A percentile compares a stretch with the other conserved stretches of the same genome.
phyloP scores from a whole-genome alignment of 257 asterid genomes.

The Henckelia pumila region DNA sequence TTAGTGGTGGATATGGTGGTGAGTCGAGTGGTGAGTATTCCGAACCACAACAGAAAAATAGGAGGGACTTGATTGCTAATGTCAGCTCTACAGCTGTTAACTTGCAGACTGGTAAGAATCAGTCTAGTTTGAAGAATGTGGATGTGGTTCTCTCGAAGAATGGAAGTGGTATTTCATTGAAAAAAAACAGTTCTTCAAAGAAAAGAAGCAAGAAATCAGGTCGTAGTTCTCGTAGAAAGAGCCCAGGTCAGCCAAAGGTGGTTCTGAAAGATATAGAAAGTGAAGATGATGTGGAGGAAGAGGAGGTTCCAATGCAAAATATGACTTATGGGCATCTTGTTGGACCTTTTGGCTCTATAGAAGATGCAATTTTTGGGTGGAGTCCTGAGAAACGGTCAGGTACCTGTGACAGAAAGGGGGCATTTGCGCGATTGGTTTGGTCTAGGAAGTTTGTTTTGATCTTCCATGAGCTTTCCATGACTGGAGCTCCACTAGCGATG shows the following conservation, averaged over 20 bases:
- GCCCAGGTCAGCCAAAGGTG: constrained; percentile 41
- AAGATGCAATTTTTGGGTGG: constrained; percentile 87
- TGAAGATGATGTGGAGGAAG: constrained; percentile 50
- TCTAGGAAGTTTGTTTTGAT: constrained; percentile 89
- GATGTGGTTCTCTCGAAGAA: constrained; percentile 45
- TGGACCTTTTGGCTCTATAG: constrained; percentile 89
- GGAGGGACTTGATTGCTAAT: constrained; percentile 51
- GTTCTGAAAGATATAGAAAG: constrained; percentile 37
- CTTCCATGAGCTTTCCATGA: constrained; percentile 93
- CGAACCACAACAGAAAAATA: constrained; percentile 29
- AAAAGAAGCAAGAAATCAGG: constrained; percentile 50
- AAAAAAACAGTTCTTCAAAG: constrained; percentile 33
- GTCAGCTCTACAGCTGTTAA: constrained; percentile 39
- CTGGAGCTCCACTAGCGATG: constrained; percentile 99
- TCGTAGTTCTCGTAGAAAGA: constrained; percentile 54
- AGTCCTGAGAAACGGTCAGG: constrained; percentile 83
- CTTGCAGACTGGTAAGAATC: constrained; percentile 25
- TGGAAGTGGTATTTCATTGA: constrained; percentile 28
- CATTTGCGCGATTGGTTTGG: constrained; percentile 98
- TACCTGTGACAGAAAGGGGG: constrained; percentile 90
- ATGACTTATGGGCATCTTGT: constrained; percentile 76
- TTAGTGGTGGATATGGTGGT: constrained; percentile 78
- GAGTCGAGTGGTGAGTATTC: constrained; percentile 39
- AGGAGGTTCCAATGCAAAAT: constrained; percentile 72
- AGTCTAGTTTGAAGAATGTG: constrained; percentile 32